Conservation (phyloP, 2,329 filamentous ascomycete species). For the Exophiala spinifera region DNA sequence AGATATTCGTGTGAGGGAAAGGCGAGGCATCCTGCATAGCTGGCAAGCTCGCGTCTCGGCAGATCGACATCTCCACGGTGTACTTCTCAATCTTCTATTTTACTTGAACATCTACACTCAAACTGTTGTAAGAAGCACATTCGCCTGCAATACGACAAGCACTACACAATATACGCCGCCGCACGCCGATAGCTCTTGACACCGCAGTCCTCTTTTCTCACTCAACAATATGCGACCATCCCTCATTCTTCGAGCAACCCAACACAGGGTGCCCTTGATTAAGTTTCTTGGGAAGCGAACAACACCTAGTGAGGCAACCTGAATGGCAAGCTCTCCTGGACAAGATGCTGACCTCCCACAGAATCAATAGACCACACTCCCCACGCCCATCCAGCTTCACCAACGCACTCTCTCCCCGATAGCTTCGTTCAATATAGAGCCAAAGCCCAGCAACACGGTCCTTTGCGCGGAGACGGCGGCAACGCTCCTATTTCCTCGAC, state of each 20-base stretch:
- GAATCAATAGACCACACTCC: constrained; percentile 54
- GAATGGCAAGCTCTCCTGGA: not conserved
- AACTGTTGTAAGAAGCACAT: not conserved
- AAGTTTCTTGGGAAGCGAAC: constrained; percentile 50
- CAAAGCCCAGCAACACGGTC: constrained; percentile 64
- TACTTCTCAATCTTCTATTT: not conserved
- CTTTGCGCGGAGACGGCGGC: constrained; percentile 43
- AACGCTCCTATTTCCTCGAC: constrained; percentile 26
- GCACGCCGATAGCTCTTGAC: too few relatives aligned
- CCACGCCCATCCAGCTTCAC: constrained; percentile 59
- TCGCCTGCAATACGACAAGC: not conserved
- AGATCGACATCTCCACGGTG: not conserved
- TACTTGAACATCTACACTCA: too few relatives aligned
- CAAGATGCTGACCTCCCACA: constrained; percentile 23
- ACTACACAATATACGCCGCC: not conserved
- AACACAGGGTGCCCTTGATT: constrained; percentile 47
- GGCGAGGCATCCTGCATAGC: not conserved
- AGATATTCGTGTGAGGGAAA: not conserved
- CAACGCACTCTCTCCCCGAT: constrained; percentile 59
- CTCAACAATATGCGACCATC: constrained; percentile 41
- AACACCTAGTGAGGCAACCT: constrained; percentile 39
- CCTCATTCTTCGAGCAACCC: constrained; percentile 38
- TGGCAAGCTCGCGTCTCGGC: not conserved
- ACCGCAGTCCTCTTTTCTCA: not conserved
- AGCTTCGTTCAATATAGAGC: constrained; percentile 56